Percentiles rank a stretch among this genome's conserved stretches.
phyloP scores from a whole-genome alignment of 345 rosid species.

The Citrus reticulata region DNA sequence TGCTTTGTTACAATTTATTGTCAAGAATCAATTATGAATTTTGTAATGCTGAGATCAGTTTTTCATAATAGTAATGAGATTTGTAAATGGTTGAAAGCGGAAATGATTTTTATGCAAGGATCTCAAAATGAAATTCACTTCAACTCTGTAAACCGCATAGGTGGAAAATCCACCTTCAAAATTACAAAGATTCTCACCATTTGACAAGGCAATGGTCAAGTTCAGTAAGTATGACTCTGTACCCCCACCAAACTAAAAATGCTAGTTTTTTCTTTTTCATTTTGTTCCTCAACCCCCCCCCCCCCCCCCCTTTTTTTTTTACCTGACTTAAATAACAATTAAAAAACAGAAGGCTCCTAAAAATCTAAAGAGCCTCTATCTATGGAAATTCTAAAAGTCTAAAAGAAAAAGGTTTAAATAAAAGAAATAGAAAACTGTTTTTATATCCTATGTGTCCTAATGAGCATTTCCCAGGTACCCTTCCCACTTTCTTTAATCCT shows the following conservation, averaged over 20 bases:
- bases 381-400: constrained; percentile 24
- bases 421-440: not conserved
- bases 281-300: not conserved
- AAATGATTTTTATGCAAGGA: not conserved
- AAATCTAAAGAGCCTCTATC: constrained; percentile 23
- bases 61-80: not conserved
- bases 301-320: not conserved
- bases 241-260: constrained; percentile 5
- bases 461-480: constrained; percentile 22
- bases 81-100: not conserved
- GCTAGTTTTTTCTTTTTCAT: not conserved
- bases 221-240: constrained; percentile 16
- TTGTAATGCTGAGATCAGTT: not conserved
- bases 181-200: constrained; percentile 28
- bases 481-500: constrained; percentile 17
- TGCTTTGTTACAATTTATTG: not conserved
- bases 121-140: constrained; percentile 7
- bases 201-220: not conserved
- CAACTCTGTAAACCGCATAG: constrained; percentile 28
- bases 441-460: constrained; percentile 16
- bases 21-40: not conserved
- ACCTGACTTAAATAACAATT: constrained; percentile 13
- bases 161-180: constrained; percentile 42
- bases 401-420: not conserved
- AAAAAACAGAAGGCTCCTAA: constrained; percentile 16